Percentiles rank a stretch among this genome's conserved stretches.
Evolutionary conservation across 345 rosid species (phyloP).

Genomic region (Orychophragmus violaceus): DNA sequence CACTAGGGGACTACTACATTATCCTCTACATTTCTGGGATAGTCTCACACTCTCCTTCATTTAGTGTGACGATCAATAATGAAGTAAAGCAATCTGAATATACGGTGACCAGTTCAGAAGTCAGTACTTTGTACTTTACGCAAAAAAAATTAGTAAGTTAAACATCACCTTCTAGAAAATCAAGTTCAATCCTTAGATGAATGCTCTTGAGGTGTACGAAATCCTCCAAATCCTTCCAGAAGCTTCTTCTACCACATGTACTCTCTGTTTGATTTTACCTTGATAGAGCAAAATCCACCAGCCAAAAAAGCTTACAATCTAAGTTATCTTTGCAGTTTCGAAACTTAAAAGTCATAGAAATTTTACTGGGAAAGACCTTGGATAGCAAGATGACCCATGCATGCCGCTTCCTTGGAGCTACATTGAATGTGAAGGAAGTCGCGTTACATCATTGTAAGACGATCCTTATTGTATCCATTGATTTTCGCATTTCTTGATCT

Average conservation of each 20-base stretch:
- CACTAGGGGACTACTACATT: constrained; percentile 50
- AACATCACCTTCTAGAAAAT: constrained; percentile 57
- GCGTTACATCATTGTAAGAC: constrained; percentile 67
- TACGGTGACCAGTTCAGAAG: constrained; percentile 45
- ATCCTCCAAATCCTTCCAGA: constrained; percentile 58
- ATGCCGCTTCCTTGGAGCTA: constrained; percentile 68
- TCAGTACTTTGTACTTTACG: constrained; percentile 40
- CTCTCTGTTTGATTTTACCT: neutral
- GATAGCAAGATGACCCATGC: constrained; percentile 94
- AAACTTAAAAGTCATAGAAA: constrained; percentile 87
- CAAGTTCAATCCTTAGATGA: constrained; percentile 59
- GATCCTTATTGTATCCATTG: neutral
- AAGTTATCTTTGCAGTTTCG: constrained; percentile 52
- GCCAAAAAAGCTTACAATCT: neutral
- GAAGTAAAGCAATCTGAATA: constrained; percentile 43
- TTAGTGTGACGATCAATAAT: constrained; percentile 54
- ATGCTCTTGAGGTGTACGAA: constrained; percentile 66
- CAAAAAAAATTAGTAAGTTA: constrained; percentile 39
- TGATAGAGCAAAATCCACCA: constrained; percentile 4
- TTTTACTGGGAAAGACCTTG: constrained; percentile 62
- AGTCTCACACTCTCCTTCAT: constrained; percentile 67
- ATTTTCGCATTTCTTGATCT: constrained; percentile 11
- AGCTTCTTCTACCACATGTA: constrained; percentile 88
- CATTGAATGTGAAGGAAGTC: constrained; percentile 67
- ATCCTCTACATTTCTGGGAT: constrained; percentile 79